Evolutionary conservation across 2,329 filamentous ascomycete genomes (phyloP), one percentile per base, ranked within the genome.

Genomic region (Arthrobotrys sphaeroides): DNA sequence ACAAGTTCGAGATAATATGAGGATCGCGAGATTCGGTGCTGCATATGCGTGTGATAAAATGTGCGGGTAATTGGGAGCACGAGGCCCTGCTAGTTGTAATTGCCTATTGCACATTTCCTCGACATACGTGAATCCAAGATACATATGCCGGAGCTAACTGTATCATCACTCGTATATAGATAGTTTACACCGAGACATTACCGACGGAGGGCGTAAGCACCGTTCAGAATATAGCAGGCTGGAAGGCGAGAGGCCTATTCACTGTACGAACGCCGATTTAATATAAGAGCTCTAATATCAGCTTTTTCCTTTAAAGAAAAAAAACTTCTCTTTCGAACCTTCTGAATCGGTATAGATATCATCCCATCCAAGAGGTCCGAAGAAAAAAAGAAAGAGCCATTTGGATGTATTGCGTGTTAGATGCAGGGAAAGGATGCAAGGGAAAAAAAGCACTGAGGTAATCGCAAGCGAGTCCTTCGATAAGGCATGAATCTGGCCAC

Each of bases 401-500:
- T 22, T 22, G 16, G 22, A 28, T 62, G 42, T 38, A 40, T 24
- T 36, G 4, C 36, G 22, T 33, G 43, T 73, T 67, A 40, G n/a
- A n/a, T 45, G 53, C 24, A 67, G 9, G 33, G 26, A 20, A 49
- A 55, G 55, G 31, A 60, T 53, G 43, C 62, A 53, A n/a, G 45
- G 45, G 24, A 47, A 47, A 49, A 28, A 49, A 49, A 49, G 45
- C 68, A 66, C 68, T 55, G 42, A 57, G 53, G 70, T 68, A 68
- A 68, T 68, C 55, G 62, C 47, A 74, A 74, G 70, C 70, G 70
- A 74, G 61, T 67, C 1, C 18, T 20, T 55, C 45, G 69, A 73
- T 73, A 73, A 73, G 69, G 61, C 61, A 64, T 67, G 36, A 67
- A 64, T 60, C 66, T 69, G 38, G 64, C 65, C 45, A 70, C 28